These are phyloP conservation scores for Quercus suber DNA, from an alignment of 306 rosid genomes.

Conservation along the genomic window DNA sequence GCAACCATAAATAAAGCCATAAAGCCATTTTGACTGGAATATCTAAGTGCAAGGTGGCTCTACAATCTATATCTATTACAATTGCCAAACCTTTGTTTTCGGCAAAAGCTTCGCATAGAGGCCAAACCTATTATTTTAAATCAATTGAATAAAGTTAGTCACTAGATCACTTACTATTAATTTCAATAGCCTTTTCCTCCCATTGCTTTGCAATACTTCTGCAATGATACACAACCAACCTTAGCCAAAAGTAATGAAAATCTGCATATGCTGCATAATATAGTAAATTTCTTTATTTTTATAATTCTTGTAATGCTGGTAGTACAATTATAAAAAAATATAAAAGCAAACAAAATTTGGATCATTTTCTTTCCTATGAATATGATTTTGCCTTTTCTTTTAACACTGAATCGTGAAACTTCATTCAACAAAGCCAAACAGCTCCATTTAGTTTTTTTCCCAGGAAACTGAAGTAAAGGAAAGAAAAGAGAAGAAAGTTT, in stretches of 20 bases:
- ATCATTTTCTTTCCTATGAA: neutral
- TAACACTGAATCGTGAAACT: too few relatives aligned
- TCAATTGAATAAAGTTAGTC: neutral
- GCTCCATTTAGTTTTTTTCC: neutral
- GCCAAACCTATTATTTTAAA: neutral
- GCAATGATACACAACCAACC: slow-evolving; percentile 30
- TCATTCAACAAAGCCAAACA: neutral
- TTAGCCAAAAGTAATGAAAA: neutral
- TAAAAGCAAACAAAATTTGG: neutral
- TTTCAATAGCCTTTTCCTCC: slow-evolving; percentile 20
- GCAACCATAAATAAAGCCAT: too few relatives aligned
- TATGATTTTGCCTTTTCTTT: neutral
- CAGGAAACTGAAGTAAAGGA: neutral
- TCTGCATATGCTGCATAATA: neutral
- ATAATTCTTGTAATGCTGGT: neutral
- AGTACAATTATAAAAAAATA: too few relatives aligned
- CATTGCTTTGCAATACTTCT: slow-evolving; percentile 37
- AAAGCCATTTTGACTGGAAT: too few relatives aligned
- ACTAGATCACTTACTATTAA: slow-evolving; percentile 34
- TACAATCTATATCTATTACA: neutral
- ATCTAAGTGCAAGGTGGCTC: slow-evolving; percentile 7
- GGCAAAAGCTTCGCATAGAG: neutral
- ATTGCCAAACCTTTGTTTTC: slow-evolving; percentile 1
- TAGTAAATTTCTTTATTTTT: neutral
- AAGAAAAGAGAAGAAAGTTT: neutral